Evolutionary conservation across 352 stramenopile species (phyloP), one percentile per base, ranked within the genome.

Genomic region (Pythium folliculosum): DNA sequence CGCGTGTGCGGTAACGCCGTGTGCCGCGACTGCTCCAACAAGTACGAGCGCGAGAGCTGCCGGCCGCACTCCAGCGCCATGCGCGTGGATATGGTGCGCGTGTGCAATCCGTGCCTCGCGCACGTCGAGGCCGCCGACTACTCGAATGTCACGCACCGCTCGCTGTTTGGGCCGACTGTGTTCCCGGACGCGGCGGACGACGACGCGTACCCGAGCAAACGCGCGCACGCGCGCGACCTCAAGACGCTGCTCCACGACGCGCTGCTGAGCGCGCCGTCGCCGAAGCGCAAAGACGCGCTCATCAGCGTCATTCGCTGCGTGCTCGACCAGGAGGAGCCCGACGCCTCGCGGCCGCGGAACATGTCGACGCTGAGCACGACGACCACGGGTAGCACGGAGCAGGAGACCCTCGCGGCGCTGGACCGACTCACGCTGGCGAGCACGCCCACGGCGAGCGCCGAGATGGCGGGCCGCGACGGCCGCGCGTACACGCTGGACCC

Each of bases 101-200:
- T 90, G 21, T 90, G 81, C 37, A 65, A 79, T 57, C 73, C 77
- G 67, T 90, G 81, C 53, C 67, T 82, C 60, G 71, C 77, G 32
- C 81, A 76, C n/a, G 72, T 90, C n/a, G 71, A 86, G 43, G 63
- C 73, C 12, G 79, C 76, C n/a, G 75, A 86, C 57, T 90, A 86
- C 54, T 54, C 43, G 6, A 45, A 54, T 4, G 17, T 81, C 21
- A 65, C 62, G 5, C 43, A 60, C 1, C 10, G 64, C 0, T 71
- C 52, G 14, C 49, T 74, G 16, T 70, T 66, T 3, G 68, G 70
- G 17, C 53, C 60, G 2, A 60, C 49, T 19, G 66, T 89, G 45
- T 53, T 71, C 22, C 56, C 70, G 10, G 71, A 83, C 62, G 1
- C 12, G 3, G 60, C 70, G 2, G 19, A 60, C 13, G 45, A 53